Percentiles rank a stretch among this genome's conserved stretches.
Conservation (phyloP, 257 asterid genomes). For the Capsicum chinense region DNA sequence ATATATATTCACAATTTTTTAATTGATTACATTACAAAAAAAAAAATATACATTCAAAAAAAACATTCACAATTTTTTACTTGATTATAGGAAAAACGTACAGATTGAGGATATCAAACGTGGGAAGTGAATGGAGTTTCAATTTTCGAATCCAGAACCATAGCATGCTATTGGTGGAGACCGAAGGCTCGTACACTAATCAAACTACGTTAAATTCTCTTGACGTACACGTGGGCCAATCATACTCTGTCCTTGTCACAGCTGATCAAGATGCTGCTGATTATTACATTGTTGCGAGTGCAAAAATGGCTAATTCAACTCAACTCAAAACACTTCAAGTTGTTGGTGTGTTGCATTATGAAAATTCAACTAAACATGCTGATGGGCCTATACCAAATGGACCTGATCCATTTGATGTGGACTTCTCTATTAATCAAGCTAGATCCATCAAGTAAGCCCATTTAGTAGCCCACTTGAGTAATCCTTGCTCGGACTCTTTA, state of each 20-base stretch:
- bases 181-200: slow-evolving; percentile 70
- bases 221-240: slow-evolving; percentile 78
- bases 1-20: neutral
- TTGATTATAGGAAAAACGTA: slow-evolving; percentile 56
- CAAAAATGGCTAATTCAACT: slow-evolving; percentile 45
- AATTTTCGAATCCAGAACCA: slow-evolving; percentile 70
- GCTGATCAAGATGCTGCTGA: slow-evolving; percentile 52
- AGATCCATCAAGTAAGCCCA: slow-evolving; percentile 53
- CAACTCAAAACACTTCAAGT: slow-evolving; percentile 42
- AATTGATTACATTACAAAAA: slow-evolving; percentile 28
- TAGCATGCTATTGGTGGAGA: slow-evolving; percentile 62
- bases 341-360: slow-evolving; percentile 65
- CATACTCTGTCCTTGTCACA: slow-evolving; percentile 72
- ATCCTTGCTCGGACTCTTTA: too few relatives aligned
- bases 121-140: slow-evolving; percentile 62
- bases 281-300: slow-evolving; percentile 67
- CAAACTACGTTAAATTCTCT: slow-evolving; percentile 51
- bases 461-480: neutral
- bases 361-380: slow-evolving; percentile 45
- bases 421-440: slow-evolving; percentile 62
- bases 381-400: slow-evolving; percentile 64
- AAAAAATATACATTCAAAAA: slow-evolving; percentile 48
- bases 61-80: neutral
- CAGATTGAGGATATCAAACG: slow-evolving; percentile 59
- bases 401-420: slow-evolving; percentile 58